phyloP scores from a whole-genome alignment of 345 rosid genomes.

The Brassica juncea region DNA sequence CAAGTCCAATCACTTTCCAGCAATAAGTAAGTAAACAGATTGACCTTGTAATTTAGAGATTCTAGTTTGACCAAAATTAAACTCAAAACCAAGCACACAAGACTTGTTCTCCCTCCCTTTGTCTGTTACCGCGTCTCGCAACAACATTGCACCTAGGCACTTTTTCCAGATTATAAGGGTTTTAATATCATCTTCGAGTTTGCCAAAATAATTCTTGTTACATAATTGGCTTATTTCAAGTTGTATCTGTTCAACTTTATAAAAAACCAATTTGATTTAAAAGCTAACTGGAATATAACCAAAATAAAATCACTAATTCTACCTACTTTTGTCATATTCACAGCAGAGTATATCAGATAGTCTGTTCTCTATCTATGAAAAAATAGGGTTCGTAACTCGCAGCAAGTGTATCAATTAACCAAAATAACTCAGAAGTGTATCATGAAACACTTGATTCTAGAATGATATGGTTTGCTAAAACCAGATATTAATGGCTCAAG shows the following conservation, averaged over 20 bases:
- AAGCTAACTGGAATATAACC: neutral
- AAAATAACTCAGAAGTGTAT: no score
- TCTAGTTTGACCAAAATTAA: slow-evolving; percentile 29
- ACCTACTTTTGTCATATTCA: neutral
- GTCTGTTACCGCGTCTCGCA: neutral
- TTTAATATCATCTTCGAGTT: neutral
- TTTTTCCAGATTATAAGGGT: neutral
- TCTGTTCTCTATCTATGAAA: no score
- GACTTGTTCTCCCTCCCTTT: slow-evolving; percentile 25
- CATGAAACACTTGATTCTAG: no score
- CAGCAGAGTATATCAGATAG: neutral
- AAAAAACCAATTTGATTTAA: neutral
- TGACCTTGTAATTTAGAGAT: slow-evolving; percentile 20
- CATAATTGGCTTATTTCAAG: neutral
- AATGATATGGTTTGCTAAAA: no score
- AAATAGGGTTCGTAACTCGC: no score
- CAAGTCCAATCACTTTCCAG: slow-evolving; percentile 28
- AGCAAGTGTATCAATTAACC: no score
- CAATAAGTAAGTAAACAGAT: slow-evolving; percentile 1
- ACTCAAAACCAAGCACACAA: slow-evolving; percentile 30
- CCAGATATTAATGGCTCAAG: no score
- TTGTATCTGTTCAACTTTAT: neutral
- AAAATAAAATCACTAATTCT: neutral
- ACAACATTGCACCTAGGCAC: neutral
- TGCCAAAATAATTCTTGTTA: neutral